phyloP scores from a whole-genome alignment of 441 rosid species.

The Cnidoscolus chayamansa region DNA sequence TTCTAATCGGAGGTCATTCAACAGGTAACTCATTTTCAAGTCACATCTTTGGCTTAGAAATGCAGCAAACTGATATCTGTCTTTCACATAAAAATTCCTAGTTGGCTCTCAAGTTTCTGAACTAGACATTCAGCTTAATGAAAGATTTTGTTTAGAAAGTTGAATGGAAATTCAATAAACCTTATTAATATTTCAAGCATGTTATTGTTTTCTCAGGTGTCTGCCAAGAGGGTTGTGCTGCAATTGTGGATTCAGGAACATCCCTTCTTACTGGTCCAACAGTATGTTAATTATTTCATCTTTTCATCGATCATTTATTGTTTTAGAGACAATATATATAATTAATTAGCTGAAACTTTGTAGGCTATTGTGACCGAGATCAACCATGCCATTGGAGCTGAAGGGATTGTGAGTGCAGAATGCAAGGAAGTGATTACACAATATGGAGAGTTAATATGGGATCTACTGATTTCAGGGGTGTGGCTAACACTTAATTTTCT shows the following conservation, averaged over 20 bases:
- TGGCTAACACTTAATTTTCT: slow-evolving; percentile 10
- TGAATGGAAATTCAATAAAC: too few species aligned
- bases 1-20: slow-evolving; percentile 48
- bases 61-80: too few species aligned
- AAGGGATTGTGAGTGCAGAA: slow-evolving; percentile 59
- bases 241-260: slow-evolving; percentile 80
- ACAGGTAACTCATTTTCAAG: slow-evolving; percentile 41
- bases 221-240: slow-evolving; percentile 62
- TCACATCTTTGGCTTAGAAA: too few species aligned
- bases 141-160: too few species aligned
- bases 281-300: slow-evolving; percentile 34
- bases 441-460: slow-evolving; percentile 72
- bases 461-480: slow-evolving; percentile 64
- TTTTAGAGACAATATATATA: too few species aligned
- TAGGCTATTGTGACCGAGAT: slow-evolving; percentile 68
- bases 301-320: not conserved
- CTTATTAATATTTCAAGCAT: not conserved
- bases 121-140: too few species aligned
- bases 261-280: slow-evolving; percentile 78
- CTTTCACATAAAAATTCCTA: too few species aligned
- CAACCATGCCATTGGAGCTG: slow-evolving; percentile 75
- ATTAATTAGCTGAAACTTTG: slow-evolving; percentile 14
- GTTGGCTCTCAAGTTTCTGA: too few species aligned
- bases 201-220: slow-evolving; percentile 36
- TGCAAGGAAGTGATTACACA: slow-evolving; percentile 67